These are phyloP conservation scores for Falciphora oryzae DNA, from an alignment of 2,329 filamentous ascomycete genomes.

Conservation along the genomic window DNA sequence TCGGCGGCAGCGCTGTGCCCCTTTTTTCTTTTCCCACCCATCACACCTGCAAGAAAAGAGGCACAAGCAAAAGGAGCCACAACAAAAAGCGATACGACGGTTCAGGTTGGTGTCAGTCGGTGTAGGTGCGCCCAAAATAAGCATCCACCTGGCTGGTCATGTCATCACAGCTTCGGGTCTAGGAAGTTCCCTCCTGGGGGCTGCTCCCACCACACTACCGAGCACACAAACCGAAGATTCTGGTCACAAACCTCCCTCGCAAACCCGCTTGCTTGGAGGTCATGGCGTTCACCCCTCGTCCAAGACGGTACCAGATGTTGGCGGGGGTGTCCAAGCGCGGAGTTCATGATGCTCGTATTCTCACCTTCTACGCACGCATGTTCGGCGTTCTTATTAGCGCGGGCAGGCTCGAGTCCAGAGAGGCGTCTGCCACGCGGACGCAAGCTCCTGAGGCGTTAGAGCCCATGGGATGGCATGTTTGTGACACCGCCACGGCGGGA, in stretches of 20 bases:
- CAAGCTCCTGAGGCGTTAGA: background rate
- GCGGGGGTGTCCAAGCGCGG: background rate
- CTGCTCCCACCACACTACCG: background rate
- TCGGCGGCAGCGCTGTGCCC: background rate
- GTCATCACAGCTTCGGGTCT: background rate
- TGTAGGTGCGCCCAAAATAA: background rate
- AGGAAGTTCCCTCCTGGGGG: too few species aligned
- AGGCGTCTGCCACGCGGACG: too few species aligned
- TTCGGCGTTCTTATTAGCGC: background rate
- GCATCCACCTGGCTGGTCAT: background rate
- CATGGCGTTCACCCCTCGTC: background rate
- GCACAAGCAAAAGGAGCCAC: too few species aligned
- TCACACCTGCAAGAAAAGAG: too few species aligned
- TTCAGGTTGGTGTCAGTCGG: too few species aligned
- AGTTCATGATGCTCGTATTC: background rate
- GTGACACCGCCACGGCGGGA: background rate
- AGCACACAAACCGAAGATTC: too few species aligned
- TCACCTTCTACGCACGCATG: background rate
- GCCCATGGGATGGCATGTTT: background rate
- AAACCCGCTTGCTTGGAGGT: background rate
- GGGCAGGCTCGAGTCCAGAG: background rate
- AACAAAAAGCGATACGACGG: too few species aligned
- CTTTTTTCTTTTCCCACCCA: background rate
- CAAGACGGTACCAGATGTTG: background rate
- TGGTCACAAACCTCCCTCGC: too few species aligned